A percentile compares a stretch with the other conserved stretches of the same genome.
Evolutionary conservation across 768 basidiomycete genomes (phyloP).

Genomic region (Sarcodon aspratus): DNA sequence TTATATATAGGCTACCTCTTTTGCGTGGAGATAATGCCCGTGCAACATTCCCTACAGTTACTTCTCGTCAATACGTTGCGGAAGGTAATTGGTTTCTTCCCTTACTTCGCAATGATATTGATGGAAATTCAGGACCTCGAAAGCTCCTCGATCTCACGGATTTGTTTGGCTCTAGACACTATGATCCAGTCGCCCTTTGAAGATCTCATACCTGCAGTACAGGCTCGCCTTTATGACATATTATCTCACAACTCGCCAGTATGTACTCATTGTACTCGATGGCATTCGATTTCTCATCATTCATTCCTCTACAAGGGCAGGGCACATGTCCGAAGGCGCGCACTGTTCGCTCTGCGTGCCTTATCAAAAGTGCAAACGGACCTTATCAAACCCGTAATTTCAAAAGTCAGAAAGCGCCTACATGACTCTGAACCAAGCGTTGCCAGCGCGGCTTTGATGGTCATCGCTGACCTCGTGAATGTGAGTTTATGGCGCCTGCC

Average conservation of each 20-base stretch:
- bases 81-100: constrained; percentile 35
- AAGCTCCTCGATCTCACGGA: constrained; percentile 36
- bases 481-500: constrained; percentile 13
- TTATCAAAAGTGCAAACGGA: constrained; percentile 36
- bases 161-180: constrained; percentile 64
- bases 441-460: constrained; percentile 31
- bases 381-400: constrained; percentile 30
- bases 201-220: constrained; percentile 69
- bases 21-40: constrained; percentile 62
- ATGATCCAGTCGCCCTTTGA: constrained; percentile 50
- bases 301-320: constrained; percentile 21
- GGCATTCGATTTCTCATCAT: neutral
- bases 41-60: constrained; percentile 56
- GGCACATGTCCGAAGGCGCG: constrained; percentile 45
- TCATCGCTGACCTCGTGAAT: constrained; percentile 13
- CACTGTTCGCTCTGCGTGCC: constrained; percentile 45
- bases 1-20: constrained; percentile 57
- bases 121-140: constrained; percentile 55
- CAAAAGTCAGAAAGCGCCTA: constrained; percentile 27
- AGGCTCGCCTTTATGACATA: constrained; percentile 50
- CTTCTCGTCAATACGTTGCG: constrained; percentile 83
- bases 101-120: neutral
- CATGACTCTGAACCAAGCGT: constrained; percentile 33
- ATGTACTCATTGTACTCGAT: constrained; percentile 13
- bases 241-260: constrained; percentile 72